Conservation (phyloP, 1,284 basidiomycete genomes). For the Ceratobasidium sp. region DNA sequence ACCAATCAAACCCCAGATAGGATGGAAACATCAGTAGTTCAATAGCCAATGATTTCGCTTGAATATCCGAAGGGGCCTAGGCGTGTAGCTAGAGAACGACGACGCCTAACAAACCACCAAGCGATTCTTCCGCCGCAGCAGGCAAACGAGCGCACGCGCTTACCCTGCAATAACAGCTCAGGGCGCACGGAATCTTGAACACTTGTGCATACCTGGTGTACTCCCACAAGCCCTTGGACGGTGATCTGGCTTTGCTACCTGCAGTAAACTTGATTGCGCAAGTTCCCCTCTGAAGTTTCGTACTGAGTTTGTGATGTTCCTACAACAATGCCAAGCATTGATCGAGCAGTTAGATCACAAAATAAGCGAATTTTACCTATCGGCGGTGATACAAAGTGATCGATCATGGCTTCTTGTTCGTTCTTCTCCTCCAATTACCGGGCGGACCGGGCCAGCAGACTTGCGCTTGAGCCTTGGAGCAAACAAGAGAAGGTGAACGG, state of each 20-base stretch:
- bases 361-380: background rate
- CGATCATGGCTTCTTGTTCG: background rate
- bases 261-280: background rate
- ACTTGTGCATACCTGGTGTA: background rate
- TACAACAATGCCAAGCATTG: background rate
- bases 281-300: background rate
- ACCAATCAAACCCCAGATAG: too few species aligned
- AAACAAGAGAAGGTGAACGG: background rate
- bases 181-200: background rate
- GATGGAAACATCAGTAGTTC: too few species aligned
- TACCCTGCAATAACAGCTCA: background rate
- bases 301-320: background rate
- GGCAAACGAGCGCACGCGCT: background rate
- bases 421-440: background rate
- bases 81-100: background rate
- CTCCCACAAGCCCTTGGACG: background rate
- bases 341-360: background rate
- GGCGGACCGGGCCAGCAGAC: background rate
- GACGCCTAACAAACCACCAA: background rate
- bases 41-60: too few species aligned
- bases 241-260: background rate
- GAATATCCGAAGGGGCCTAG: too few species aligned
- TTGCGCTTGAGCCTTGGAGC: background rate
- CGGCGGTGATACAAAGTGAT: background rate
- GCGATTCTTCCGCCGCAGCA: constrained; percentile 38